Evolutionary conservation across 768 basidiomycete genomes (phyloP), one percentile per base, ranked within the genome.

Genomic region (Pilatotrama ljubarskyi): DNA sequence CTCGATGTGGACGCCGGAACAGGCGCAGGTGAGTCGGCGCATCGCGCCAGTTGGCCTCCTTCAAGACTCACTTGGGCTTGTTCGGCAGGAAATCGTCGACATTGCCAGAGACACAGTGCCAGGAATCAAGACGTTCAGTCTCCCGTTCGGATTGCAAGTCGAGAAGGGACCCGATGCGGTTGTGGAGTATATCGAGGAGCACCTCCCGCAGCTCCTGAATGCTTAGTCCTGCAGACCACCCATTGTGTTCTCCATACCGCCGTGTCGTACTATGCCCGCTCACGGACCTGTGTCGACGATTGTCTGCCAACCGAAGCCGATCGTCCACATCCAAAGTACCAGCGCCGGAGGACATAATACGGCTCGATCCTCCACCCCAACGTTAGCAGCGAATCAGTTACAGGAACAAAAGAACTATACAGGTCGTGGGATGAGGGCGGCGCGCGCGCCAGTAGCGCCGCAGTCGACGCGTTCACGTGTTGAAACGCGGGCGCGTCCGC

Each of bases 1-100:
- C 1, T 66, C 62, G 4, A 66, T 66, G 65, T 66, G 65, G 65
- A 61, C 65, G 3, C 59, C 62, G 13, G 65, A 63, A n/a, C 59
- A 66, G 37, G 49, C 59, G 5, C 62, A 64, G 53, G 65, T 66
- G 36, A 2, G 48, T 36, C 29, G 10, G 5, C 29, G 10, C 29
- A 32, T 4, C 4, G 10, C 10, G 29, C 29, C 29, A 10, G 29
- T 32, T 32, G 5, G 29, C 10, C 29, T 10, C 29, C 29, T 10
- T 32, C 29, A 10, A 32, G 29, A 32, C 29, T 32, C 29, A 32
- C 26, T 5, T 11, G 24, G 5, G 13, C 4, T 14, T 50, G 20
- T 14, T 17, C 5, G 14, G 8, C 29, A 66, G 65, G 57, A 63
- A 32, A 66, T 66, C 40, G 65, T 66, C 8, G 17, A n/a, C 20